Conservation (phyloP, 805 yeast species). For the Nakazawaea sp. region DNA sequence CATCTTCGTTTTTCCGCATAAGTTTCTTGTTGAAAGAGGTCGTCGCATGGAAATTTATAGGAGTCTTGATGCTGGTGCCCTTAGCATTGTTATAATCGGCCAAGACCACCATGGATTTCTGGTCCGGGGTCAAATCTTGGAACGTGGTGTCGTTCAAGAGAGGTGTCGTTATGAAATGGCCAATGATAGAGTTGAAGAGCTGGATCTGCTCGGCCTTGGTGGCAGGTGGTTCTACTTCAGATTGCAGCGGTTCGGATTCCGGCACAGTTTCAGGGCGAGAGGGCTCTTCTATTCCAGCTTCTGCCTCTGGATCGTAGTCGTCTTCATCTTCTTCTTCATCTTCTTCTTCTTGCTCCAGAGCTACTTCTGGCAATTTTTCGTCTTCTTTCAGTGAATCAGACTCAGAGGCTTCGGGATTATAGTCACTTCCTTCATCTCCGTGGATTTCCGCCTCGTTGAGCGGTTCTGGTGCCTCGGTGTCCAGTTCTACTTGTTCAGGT, state of each 20-base stretch:
- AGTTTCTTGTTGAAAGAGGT: constrained; percentile 33
- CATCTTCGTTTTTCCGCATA: constrained; percentile 28
- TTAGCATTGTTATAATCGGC: constrained; percentile 25
- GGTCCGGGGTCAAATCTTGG: constrained; percentile 23
- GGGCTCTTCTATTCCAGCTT: constrained; percentile 22
- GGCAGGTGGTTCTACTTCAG: constrained; percentile 29
- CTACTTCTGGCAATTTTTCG: neutral
- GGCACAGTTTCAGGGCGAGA: constrained; percentile 12
- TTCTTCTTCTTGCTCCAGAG: neutral
- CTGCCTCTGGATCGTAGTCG: constrained; percentile 19
- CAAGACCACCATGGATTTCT: constrained; percentile 27
- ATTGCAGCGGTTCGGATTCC: constrained; percentile 5
- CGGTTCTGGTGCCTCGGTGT: neutral
- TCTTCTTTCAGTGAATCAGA: neutral
- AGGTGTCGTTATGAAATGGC: constrained; percentile 21
- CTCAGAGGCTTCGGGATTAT: constrained; percentile 8
- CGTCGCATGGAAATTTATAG: constrained; percentile 24
- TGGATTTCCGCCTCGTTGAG: neutral
- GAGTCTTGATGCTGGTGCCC: constrained; percentile 16
- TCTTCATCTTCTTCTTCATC: constrained; percentile 13
- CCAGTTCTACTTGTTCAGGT: neutral
- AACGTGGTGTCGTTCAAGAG: constrained; percentile 28
- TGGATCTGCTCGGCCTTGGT: constrained; percentile 30
- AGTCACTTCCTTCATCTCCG: constrained; percentile 7
- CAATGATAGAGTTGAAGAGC: constrained; percentile 24